Percentiles rank a stretch among this genome's conserved stretches.
These are phyloP conservation scores for Mycena venus DNA, from an alignment of 768 basidiomycete genomes.

Conservation along the genomic window DNA sequence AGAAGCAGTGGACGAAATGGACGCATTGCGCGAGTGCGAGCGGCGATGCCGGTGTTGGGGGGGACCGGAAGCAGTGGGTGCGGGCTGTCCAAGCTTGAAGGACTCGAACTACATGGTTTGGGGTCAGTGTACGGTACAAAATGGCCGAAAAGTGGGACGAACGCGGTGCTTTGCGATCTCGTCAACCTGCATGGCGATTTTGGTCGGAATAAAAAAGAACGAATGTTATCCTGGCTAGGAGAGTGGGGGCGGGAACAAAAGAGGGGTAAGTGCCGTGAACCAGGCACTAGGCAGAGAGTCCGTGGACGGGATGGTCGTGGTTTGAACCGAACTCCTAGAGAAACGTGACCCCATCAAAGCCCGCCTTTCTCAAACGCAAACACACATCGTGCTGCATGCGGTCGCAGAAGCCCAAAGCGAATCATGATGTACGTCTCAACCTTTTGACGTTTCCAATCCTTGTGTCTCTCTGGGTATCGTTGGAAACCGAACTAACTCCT, in stretches of 20 bases:
- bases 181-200: constrained; percentile 50
- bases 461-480: not conserved
- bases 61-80: constrained; percentile 50
- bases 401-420: not conserved
- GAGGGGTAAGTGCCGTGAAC: constrained; percentile 51
- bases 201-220: constrained; percentile 46
- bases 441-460: not conserved
- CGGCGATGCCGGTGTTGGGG: constrained; percentile 68
- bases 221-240: constrained; percentile 51
- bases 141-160: not conserved
- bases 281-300: constrained; percentile 28
- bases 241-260: constrained; percentile 46
- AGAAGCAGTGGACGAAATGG: constrained; percentile 63
- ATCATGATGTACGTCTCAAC: not conserved
- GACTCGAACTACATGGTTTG: constrained; percentile 69
- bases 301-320: constrained; percentile 13
- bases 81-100: constrained; percentile 76
- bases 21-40: constrained; percentile 80
- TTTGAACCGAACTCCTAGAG: constrained; percentile 17
- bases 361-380: not conserved
- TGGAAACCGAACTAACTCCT: not conserved
- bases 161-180: constrained; percentile 34
- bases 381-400: not conserved
- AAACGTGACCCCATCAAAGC: not conserved
- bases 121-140: constrained; percentile 13